phyloP scores from a whole-genome alignment of 2,329 filamentous ascomycete genomes.

The Neopestalotiopsis sp. region DNA sequence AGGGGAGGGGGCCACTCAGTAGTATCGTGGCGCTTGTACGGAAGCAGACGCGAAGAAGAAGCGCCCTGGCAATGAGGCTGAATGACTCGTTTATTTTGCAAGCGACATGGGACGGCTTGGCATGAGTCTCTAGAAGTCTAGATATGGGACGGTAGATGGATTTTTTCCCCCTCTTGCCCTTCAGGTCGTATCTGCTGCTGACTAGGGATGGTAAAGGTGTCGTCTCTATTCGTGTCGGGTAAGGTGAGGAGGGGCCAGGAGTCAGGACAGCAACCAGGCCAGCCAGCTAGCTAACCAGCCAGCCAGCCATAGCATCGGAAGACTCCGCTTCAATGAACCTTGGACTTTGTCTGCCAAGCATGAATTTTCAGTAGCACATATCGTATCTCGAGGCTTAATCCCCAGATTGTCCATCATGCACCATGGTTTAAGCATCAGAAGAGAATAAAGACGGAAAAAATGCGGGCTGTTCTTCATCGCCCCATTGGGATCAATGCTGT shows the following conservation, averaged over 20 bases:
- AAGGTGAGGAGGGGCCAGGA: background rate
- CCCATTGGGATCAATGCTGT: background rate
- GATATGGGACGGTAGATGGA: background rate
- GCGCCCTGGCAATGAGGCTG: constrained; percentile 9
- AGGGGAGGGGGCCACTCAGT: background rate
- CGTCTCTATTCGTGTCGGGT: background rate
- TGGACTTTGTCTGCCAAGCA: background rate
- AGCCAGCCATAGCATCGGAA: background rate
- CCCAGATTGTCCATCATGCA: constrained; percentile 1
- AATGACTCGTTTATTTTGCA: constrained; percentile 14
- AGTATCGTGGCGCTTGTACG: constrained; percentile 1
- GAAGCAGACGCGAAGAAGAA: background rate
- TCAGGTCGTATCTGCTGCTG: background rate
- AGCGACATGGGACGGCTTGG: constrained; percentile 12
- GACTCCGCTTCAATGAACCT: background rate
- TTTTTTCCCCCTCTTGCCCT: background rate
- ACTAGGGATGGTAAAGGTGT: background rate
- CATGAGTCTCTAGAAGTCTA: background rate
- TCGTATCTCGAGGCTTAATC: background rate
- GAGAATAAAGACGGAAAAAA: background rate
- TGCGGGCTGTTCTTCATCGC: background rate
- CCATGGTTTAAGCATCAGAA: background rate
- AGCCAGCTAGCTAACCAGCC: background rate
- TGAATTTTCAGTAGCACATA: background rate
- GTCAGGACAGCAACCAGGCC: background rate